These are phyloP conservation scores for Akebia trifoliata DNA, from an alignment of 164 flowering plant species.

Conservation along the genomic window DNA sequence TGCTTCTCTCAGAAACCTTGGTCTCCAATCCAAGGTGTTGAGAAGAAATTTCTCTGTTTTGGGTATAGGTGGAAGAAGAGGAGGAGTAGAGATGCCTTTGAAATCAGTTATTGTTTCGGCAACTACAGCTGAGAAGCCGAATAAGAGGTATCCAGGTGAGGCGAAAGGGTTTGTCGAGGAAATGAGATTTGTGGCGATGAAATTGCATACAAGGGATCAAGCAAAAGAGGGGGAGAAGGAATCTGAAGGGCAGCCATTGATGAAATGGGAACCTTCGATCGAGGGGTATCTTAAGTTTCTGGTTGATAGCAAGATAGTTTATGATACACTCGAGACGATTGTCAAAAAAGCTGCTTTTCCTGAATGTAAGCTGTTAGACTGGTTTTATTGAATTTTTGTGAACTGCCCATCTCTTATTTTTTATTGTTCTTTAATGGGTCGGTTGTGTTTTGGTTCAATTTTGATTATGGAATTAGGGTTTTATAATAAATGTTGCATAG, in stretches of 20 bases:
- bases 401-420: background rate
- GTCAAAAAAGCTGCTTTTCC: constrained; percentile 58
- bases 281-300: constrained; percentile 85
- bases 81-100: constrained; percentile 9
- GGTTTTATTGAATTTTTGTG: background rate
- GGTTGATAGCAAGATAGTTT: constrained; percentile 88
- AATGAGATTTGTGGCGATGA: constrained; percentile 95
- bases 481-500: background rate
- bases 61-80: background rate
- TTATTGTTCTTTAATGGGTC: background rate
- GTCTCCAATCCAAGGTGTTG: constrained; percentile 1
- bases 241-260: constrained; percentile 41
- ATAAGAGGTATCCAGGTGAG: constrained; percentile 68
- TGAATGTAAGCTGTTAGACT: constrained; percentile 43
- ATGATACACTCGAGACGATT: constrained; percentile 79
- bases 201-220: constrained; percentile 83
- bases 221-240: constrained; percentile 87
- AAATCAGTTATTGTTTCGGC: constrained; percentile 28
- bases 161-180: constrained; percentile 93
- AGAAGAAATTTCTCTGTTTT: background rate
- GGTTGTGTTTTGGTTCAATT: background rate
- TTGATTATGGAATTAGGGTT: background rate
- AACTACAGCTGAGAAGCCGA: constrained; percentile 53
- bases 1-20: constrained; percentile 5
- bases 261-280: constrained; percentile 74